Conservation (phyloP, 805 yeast species). For the Candida cerambycidarum region DNA sequence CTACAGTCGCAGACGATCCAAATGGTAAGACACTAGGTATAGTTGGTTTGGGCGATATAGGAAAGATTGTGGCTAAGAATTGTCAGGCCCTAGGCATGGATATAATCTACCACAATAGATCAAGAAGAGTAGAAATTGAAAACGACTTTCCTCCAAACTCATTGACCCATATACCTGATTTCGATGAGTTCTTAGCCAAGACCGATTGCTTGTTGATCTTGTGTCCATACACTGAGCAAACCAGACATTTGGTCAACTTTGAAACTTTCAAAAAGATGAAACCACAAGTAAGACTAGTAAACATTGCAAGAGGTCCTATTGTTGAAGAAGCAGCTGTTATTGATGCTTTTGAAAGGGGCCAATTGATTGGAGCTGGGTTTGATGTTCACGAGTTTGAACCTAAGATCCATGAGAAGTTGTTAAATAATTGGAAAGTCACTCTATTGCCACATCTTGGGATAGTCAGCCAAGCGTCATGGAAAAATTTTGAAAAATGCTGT, state of each 20-base stretch:
- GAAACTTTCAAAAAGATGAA: conserved; percentile 28
- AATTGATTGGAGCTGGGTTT: conserved; percentile 42
- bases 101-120: conserved; percentile 42
- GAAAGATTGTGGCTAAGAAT: conserved; percentile 41
- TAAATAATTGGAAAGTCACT: conserved; percentile 34
- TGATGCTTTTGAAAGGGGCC: conserved; percentile 40
- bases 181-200: conserved; percentile 24
- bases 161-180: conserved; percentile 22
- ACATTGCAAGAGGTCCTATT: conserved; percentile 43
- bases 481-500: conserved; percentile 36
- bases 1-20: conserved; percentile 39
- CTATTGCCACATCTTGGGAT: conserved; percentile 40
- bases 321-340: conserved; percentile 40
- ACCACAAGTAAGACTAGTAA: conserved; percentile 28
- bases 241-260: conserved; percentile 35
- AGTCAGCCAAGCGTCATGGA: conserved; percentile 33
- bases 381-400: conserved; percentile 47
- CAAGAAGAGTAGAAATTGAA: conserved; percentile 28
- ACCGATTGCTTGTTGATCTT: conserved; percentile 34
- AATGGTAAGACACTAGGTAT: conserved; percentile 45
- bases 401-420: conserved; percentile 28
- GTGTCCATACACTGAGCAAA: conserved; percentile 40
- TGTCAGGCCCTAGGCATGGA: conserved; percentile 46
- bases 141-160: conserved; percentile 26
- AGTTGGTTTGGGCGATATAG: conserved; percentile 50